Evolutionary conservation across 208 protist genomes (phyloP).

Genomic region (Acanthamoeba triangularis): DNA sequence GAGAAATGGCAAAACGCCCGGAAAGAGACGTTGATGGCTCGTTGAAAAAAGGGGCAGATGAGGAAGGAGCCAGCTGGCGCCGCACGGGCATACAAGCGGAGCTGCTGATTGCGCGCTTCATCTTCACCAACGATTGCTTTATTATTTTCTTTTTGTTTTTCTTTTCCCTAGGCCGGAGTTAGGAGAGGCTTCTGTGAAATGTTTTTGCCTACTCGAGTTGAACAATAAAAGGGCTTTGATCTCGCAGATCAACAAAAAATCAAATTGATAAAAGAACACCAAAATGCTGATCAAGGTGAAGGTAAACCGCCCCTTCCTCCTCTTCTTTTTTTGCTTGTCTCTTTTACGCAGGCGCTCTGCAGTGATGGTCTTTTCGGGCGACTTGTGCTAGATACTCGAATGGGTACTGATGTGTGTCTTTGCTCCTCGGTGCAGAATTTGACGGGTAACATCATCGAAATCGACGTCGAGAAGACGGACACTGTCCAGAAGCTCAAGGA

Average conservation of each 20-base stretch:
- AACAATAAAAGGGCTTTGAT: neutral
- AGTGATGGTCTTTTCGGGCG: slow-evolving; percentile 54
- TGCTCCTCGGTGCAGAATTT: neutral
- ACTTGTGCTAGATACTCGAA: too few relatives aligned
- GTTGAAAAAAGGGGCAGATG: too few relatives aligned
- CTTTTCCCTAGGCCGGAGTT: neutral
- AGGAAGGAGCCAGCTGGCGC: too few relatives aligned
- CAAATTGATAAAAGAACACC: neutral
- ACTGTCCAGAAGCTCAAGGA: slow-evolving; percentile 92
- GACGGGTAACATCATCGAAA: slow-evolving; percentile 75
- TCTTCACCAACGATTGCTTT: neutral
- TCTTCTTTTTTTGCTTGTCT: neutral
- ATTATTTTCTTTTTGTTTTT: neutral
- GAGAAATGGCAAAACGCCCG: too few relatives aligned
- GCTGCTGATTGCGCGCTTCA: neutral
- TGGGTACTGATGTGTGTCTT: too few relatives aligned
- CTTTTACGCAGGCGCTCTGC: neutral
- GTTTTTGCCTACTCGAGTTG: too few relatives aligned
- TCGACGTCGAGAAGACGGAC: slow-evolving; percentile 72
- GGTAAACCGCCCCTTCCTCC: neutral
- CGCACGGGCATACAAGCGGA: neutral
- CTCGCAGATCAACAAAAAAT: neutral
- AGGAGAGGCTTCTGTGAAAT: neutral
- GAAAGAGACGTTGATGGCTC: too few relatives aligned
- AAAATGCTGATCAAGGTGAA: slow-evolving; percentile 59